Base-by-base conservation (phyloP, 2,329 filamentous ascomycete species). In the Cryphonectria nitschkei region DNA sequence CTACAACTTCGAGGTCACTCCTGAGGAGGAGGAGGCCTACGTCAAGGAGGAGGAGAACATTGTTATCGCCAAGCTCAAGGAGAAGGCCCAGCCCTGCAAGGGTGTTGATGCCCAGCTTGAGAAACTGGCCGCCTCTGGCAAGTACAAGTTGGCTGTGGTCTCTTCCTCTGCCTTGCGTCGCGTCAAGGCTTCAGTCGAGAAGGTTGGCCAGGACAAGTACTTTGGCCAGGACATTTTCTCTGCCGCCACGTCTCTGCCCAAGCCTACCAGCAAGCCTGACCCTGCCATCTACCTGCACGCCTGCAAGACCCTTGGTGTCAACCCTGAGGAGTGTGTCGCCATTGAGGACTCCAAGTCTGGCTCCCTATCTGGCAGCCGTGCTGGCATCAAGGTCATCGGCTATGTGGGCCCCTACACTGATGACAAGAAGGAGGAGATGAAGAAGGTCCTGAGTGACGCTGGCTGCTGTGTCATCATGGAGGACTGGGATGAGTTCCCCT, bases 281-380 rank as follows among this genome's bases (percentile, higher is more conserved):
- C 94, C 95, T 26, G 93, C 93, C 75, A 92, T 97, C 82, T 97
- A 97, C 84, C 82, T 94, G 74, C 87, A 91, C 80, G 92, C 94
- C 32, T 88, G 94, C 79, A 83, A 94, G 82, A 83, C 88, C 78
- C 86, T 97, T 67, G 91, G 91, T 73, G 92, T 92, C 82, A 88
- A 87, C 76, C 84, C 93, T 1, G 84, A 84, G 63, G 91, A 97
- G 85, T 90, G 88, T 75, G 86, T 97, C 43, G 92, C 94, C 34
- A 88, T 97, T 71, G 94, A 97, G 85, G 94, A 97, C 84, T 93
- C 90, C 85, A 93, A 93, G 87, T 94, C 91, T 76, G 94, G 94
- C 73, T 92, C 93, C 60, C 88, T 92, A 70, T 93, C 92, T 74
- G 86, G 81, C 71, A 89, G 90, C 77, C 87, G 92, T 72, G 94